Evolutionary conservation across 2,329 filamentous ascomycete genomes (phyloP).

Genomic region (Penicillium capsulatum): DNA sequence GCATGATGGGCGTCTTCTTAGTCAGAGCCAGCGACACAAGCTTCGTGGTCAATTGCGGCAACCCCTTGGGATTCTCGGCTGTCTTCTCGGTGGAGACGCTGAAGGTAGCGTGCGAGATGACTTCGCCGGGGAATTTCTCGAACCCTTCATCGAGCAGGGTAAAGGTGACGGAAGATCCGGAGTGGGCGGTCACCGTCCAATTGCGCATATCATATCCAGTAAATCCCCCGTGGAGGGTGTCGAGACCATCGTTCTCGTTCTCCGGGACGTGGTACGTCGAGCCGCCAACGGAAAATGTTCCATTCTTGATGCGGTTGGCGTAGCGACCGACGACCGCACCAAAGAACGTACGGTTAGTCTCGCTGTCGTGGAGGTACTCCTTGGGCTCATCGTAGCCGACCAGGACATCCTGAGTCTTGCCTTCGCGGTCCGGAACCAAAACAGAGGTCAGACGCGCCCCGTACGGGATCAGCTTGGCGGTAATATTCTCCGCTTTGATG

Average conservation of each 20-base stretch:
- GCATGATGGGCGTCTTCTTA: conserved; percentile 48
- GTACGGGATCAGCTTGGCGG: conserved; percentile 47
- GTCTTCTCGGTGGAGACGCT: conserved; percentile 39
- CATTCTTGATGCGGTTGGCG: conserved; percentile 55
- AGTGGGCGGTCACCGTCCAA: conserved; percentile 46
- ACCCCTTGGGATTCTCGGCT: conserved; percentile 37
- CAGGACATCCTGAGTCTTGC: conserved; percentile 47
- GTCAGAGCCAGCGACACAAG: conserved; percentile 45
- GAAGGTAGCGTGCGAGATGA: conserved; percentile 46
- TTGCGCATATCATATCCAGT: conserved; percentile 49
- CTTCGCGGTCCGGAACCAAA: conserved; percentile 50
- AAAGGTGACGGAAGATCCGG: conserved; percentile 44
- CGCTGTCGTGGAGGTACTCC: conserved; percentile 43
- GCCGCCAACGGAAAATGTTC: conserved; percentile 51
- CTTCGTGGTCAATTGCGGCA: conserved; percentile 43
- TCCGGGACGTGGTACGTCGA: conserved; percentile 46
- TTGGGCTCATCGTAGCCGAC: conserved; percentile 49
- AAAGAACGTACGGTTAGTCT: conserved; percentile 48
- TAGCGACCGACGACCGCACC: conserved; percentile 50
- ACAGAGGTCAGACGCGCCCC: conserved; percentile 47
- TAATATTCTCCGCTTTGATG: conserved; percentile 46
- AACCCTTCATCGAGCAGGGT: conserved; percentile 43
- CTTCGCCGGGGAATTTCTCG: conserved; percentile 46
- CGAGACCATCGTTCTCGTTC: conserved; percentile 49
- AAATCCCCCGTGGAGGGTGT: conserved; percentile 51